phyloP scores from a whole-genome alignment of 495 filamentous ascomycete genomes.

The Lineolata rhizophorae region DNA sequence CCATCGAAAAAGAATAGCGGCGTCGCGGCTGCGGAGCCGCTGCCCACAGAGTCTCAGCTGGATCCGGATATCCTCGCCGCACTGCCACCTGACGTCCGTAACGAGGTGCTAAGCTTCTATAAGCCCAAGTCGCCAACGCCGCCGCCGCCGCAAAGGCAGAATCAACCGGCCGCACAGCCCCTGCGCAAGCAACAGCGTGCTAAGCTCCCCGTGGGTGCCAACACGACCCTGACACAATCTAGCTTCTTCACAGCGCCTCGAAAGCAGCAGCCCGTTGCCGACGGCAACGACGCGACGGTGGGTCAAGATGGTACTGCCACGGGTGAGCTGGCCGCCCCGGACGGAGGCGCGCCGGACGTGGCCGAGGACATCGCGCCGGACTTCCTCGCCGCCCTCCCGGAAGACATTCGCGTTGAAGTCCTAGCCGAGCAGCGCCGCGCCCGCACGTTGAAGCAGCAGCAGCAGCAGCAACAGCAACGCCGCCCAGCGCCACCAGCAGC shows the following conservation, averaged over 20 bases:
- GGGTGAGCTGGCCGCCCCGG: background rate
- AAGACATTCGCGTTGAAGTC: slow-evolving; percentile 60
- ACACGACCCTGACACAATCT: background rate
- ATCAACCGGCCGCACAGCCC: background rate
- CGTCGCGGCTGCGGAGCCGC: slow-evolving; percentile 4
- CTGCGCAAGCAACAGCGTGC: background rate
- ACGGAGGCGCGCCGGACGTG: slow-evolving; percentile 15
- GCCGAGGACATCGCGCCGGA: slow-evolving; percentile 32
- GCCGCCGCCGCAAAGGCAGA: background rate
- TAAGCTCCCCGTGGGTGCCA: background rate
- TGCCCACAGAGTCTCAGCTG: slow-evolving; percentile 18
- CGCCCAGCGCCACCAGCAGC: too few relatives aligned
- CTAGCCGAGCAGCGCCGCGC: slow-evolving; percentile 44
- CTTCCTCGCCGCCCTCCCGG: slow-evolving; percentile 49
- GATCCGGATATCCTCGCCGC: slow-evolving; percentile 29
- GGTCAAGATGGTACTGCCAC: background rate
- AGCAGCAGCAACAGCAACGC: slow-evolving; percentile 12
- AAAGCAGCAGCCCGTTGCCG: background rate
- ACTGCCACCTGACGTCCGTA: background rate
- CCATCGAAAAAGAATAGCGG: background rate
- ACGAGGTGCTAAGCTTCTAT: background rate
- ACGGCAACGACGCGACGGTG: background rate
- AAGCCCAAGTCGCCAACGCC: background rate
- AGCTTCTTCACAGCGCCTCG: background rate
- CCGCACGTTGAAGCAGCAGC: slow-evolving; percentile 25